Base-by-base conservation (phyloP, 2,329 filamentous ascomycete species). In the Penicillium freii region DNA sequence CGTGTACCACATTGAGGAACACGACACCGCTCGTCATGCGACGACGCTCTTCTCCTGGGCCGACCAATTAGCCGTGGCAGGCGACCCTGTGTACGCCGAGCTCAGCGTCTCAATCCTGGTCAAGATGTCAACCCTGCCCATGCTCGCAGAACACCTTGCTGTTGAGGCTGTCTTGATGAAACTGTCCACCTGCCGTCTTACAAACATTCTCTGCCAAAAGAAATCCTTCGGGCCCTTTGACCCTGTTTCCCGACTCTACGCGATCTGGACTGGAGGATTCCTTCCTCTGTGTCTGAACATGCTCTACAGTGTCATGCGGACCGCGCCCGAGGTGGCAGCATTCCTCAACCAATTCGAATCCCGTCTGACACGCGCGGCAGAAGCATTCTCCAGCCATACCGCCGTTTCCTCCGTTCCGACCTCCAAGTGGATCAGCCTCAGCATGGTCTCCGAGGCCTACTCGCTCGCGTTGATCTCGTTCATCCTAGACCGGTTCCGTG, bases 21-120 rank as follows among this genome's bases (percentile, higher is more conserved):
- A 81, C 55, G 87, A 89, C 62, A 87, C 88, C 1, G 82, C 91
- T 45, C 89, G 93, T 67, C 89, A 92, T 59, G 92, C 92, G 0
- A 87, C 88, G 6, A 91, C 90, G 34, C 82, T 99, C 5, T 97
- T 93, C 75, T 96, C 92, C 0, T 99, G 94, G 94, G 86, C 93
- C 4, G 92, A 97, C 73, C 86, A 88, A 63, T 82, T 97, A 25
- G 84, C 88, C 0, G 82, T 88, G 36, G 84, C 88, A 56, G 86
- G 87, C 29, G 93, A 97, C 70, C 93, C 94, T 0, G 81, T 97
- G 31, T 97, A 97, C 73, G 94, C 92, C 62, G 92, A 97, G 71
- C 84, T 97, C n/a, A 90, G 90, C 67, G 83, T 96, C 40, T 82
- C 92, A 27, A 95, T 97, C 74, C 82, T 99, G 15, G 85, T 96